Evolutionary conservation across 83 land plant genomes (phyloP), one percentile per base, ranked within the genome.

Genomic region (Thuja plicata): DNA sequence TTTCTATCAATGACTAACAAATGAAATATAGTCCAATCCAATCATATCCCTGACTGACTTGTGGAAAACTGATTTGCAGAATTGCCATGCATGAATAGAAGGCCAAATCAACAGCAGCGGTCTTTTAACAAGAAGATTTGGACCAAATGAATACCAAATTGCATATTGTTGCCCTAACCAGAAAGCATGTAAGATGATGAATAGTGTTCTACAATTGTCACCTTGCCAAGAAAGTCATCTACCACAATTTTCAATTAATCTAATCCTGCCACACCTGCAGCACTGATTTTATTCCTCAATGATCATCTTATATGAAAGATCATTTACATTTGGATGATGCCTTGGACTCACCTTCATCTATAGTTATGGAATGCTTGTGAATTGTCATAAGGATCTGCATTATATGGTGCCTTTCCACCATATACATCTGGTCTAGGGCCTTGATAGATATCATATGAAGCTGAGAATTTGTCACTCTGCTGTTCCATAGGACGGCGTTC

Each of bases 371-470:
- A 83, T 83, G 85, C 16, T 83, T 83, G 85, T n/a, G 85, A 54
- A 30, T 46, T 83, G 4, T 48, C 85, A 83, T 83, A 83, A 48
- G 48, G 85, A 46, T 43, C 85, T 45, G 85, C 85, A 46, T 46
- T 46, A 46, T 83, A 83, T n/a, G 85, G 55, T n/a, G 50, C 85
- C 85, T 48, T 83, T 83, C 52, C 85, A 27, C 85, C 85, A 46
- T 83, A 83, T 11, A 48, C 12, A 83, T 83, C 45, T 46, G 52
- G 85, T 35, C 54, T 43, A 17, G 85, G 50, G 55, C 17, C 85
- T 83, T 83, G 85, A 34, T 45, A 48, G 34, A 46, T 48, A 83
- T 83, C 85, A 48, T 83, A 46, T 45, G 85, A 83, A 83, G 55
- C 85, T 83, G 85, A n/a, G 45, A 46, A 83, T 83, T 43, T 83